Percentiles rank a stretch among this genome's conserved stretches.
Evolutionary conservation across 1,284 basidiomycete genomes (phyloP).

Genomic region (Vanrija humicola): DNA sequence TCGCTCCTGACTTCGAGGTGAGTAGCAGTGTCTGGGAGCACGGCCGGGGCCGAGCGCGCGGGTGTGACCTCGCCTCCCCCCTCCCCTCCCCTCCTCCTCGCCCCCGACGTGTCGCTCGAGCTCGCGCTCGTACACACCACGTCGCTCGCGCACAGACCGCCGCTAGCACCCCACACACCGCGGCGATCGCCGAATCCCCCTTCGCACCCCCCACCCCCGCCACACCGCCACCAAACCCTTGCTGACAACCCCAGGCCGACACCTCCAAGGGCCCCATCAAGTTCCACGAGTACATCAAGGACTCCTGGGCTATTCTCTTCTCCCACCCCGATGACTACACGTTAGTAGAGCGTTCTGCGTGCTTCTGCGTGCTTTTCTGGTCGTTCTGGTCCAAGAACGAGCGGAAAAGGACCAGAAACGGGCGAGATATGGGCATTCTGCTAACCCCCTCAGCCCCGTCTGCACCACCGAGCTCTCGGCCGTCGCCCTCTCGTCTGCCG

Average conservation of each 20-base stretch:
- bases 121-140: too few species aligned
- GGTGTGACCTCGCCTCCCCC: too few species aligned
- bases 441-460: slow-evolving; percentile 52
- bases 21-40: not conserved
- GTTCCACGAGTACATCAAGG: slow-evolving; percentile 87
- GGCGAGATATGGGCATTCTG: slow-evolving; percentile 25
- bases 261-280: slow-evolving; percentile 61
- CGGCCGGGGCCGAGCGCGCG: too few species aligned
- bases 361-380: slow-evolving; percentile 7
- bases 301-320: slow-evolving; percentile 88
- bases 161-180: not conserved
- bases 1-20: slow-evolving; percentile 41
- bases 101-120: too few species aligned
- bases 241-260: slow-evolving; percentile 71
- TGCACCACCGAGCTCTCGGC: slow-evolving; percentile 98
- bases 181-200: too few species aligned
- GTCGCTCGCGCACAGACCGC: not conserved
- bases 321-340: slow-evolving; percentile 77
- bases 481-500: slow-evolving; percentile 76
- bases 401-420: slow-evolving; percentile 10
- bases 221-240: slow-evolving; percentile 12
- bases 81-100: too few species aligned
- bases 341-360: slow-evolving; percentile 14
- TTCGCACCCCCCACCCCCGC: too few species aligned
- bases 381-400: not conserved